Evolutionary conservation across 495 filamentous ascomycete genomes (phyloP).

Genomic region (Aspergillus panamensis): DNA sequence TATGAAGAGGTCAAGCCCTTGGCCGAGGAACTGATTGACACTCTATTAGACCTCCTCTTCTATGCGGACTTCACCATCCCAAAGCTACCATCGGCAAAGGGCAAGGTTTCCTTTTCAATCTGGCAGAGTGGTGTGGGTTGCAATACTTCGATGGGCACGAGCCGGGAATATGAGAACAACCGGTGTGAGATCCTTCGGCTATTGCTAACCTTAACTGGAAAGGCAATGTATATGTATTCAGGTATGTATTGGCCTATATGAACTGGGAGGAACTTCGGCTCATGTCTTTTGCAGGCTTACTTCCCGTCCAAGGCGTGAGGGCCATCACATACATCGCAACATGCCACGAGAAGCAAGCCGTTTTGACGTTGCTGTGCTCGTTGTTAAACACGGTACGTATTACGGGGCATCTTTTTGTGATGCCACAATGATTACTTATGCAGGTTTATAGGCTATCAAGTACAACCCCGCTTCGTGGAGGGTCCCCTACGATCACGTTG

Average conservation of each 20-base stretch:
- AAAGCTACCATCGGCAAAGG: slow-evolving; percentile 57
- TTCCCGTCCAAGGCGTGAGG: slow-evolving; percentile 82
- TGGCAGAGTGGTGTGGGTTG: slow-evolving; percentile 98
- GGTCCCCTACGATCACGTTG: slow-evolving; percentile 90
- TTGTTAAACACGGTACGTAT: slow-evolving; percentile 85
- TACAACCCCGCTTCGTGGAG: slow-evolving; percentile 95
- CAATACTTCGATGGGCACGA: slow-evolving; percentile 82
- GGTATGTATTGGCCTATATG: slow-evolving; percentile 42
- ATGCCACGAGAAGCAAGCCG: slow-evolving; percentile 84
- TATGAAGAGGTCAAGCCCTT: slow-evolving; percentile 83
- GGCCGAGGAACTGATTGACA: slow-evolving; percentile 91
- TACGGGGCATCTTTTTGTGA: not conserved
- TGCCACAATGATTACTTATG: not conserved
- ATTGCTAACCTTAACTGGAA: slow-evolving; percentile 79
- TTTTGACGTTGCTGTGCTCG: slow-evolving; percentile 86
- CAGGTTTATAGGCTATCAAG: slow-evolving; percentile 71
- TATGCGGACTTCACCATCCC: slow-evolving; percentile 87
- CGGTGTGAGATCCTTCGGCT: slow-evolving; percentile 85
- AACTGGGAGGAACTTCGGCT: slow-evolving; percentile 6
- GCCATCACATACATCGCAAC: slow-evolving; percentile 88
- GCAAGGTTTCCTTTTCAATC: slow-evolving; percentile 87
- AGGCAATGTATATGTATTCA: slow-evolving; percentile 89
- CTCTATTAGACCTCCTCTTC: slow-evolving; percentile 85
- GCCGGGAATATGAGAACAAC: slow-evolving; percentile 86
- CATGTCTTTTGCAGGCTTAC: slow-evolving; percentile 45